Base-by-base conservation (phyloP, 306 rosid genomes). In the Macrotyloma uniflorum region DNA sequence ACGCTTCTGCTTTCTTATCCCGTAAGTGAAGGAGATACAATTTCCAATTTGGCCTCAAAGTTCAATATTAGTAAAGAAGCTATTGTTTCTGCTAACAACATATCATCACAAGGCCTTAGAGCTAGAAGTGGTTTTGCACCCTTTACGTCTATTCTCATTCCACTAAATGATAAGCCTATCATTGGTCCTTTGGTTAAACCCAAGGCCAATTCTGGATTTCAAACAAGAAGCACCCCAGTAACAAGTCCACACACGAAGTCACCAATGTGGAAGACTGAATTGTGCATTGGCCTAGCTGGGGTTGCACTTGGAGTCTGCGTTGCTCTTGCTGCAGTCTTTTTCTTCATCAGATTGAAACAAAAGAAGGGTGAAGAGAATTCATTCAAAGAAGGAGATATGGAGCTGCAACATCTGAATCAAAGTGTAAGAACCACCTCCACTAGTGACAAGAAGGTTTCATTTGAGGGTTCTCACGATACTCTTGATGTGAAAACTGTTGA, bases 371-470 rank as follows among this genome's bases (percentile, higher is more conserved):
- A 79, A 63, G 70, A 74, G 70, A 85, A 19, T 13, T 79, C 79
- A 28, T 20, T 80, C 35, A 86, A 91, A 80, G 73, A 90, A 78
- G 73, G 80, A 3, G 97, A 92, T 19, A 47, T 89, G 83, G 98
- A 92, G 87, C 91, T 92, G 49, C 97, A 94, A 47, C 90, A 90
- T 85, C 91, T 92, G 32, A 88, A 89, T 62, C 93, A 84, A 24
- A 94, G 97, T 71, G 90, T 89, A 28, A 86, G 98, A 90, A 92
- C 95, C 4, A 85, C 90, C 32, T 90, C 95, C 3, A 86, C 91
- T 19, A 87, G 93, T 45, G 95, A 89, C 73, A 92, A 94, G 82
- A 94, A 90, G 72, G 90, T 89, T 19, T 94, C 97, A 15, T 92
- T 94, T 67, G 97, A 92, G 43, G 92, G 90, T 16, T 87, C 93